These are phyloP conservation scores for Pythium monospermum DNA, from an alignment of 352 stramenopile genomes.

Conservation along the genomic window DNA sequence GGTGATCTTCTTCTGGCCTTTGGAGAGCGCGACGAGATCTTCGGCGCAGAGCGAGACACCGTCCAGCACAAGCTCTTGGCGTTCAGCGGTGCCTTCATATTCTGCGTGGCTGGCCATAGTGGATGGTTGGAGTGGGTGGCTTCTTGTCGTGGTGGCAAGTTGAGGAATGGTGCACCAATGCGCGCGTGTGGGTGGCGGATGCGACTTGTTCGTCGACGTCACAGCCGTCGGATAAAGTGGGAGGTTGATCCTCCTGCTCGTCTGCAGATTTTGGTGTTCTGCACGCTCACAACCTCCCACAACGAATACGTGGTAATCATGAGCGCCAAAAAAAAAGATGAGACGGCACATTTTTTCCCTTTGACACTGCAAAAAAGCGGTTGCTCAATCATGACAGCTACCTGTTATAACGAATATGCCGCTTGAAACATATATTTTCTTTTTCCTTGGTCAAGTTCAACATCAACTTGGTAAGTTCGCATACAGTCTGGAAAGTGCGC, in stretches of 20 bases:
- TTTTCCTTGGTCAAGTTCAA: slow-evolving; percentile 18
- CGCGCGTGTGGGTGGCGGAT: too few species aligned
- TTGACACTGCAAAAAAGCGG: not conserved
- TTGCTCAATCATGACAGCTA: not conserved
- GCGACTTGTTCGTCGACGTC: not conserved
- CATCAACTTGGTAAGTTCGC: slow-evolving; percentile 17
- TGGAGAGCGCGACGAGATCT: slow-evolving; percentile 68
- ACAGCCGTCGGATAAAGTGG: too few species aligned
- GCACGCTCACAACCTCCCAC: not conserved
- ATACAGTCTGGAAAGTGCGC: too few species aligned
- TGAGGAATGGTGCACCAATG: slow-evolving; percentile 6
- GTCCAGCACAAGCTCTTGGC: slow-evolving; percentile 44
- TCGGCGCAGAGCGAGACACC: slow-evolving; percentile 62
- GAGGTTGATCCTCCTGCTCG: not conserved
- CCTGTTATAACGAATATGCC: slow-evolving; percentile 5
- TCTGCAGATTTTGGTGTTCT: not conserved
- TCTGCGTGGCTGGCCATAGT: slow-evolving; percentile 6
- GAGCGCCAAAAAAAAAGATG: too few species aligned
- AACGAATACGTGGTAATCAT: not conserved
- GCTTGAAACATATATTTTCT: not conserved
- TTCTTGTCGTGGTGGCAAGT: not conserved
- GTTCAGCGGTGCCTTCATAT: slow-evolving; percentile 14
- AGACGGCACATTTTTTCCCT: slow-evolving; percentile 11
- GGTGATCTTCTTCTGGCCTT: slow-evolving; percentile 46
- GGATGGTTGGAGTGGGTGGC: not conserved